Evolutionary conservation across 1,139 yeast species (phyloP).

Genomic region (Pichia inconspicua): DNA sequence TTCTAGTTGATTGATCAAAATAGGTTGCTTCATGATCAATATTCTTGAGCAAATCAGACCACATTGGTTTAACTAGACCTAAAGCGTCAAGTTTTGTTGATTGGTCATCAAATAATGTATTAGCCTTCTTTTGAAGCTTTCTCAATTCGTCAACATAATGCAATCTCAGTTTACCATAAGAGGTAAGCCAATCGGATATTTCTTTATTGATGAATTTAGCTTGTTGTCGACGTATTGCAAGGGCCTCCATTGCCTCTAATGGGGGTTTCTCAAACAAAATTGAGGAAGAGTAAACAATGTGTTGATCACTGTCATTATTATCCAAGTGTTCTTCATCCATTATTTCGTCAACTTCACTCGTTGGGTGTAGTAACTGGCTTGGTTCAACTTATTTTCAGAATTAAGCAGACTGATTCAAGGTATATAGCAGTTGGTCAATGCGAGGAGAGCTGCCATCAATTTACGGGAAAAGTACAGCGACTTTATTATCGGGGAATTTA

Average conservation of each 20-base stretch:
- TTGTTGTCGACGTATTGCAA: slow-evolving; percentile 39
- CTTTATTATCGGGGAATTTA: too few relatives aligned
- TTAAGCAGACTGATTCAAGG: neutral
- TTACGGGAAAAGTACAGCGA: too few relatives aligned
- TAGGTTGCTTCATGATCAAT: slow-evolving; percentile 47
- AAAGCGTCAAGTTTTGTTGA: slow-evolving; percentile 40
- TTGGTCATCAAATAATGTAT: slow-evolving; percentile 29
- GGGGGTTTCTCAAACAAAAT: slow-evolving; percentile 40
- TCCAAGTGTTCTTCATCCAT: neutral
- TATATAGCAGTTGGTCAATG: too few relatives aligned
- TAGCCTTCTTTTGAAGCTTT: slow-evolving; percentile 39
- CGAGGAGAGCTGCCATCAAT: too few relatives aligned
- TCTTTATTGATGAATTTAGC: slow-evolving; percentile 40
- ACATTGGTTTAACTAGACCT: slow-evolving; percentile 49
- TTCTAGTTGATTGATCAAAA: slow-evolving; percentile 44
- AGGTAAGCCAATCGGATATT: slow-evolving; percentile 49
- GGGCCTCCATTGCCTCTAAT: slow-evolving; percentile 40
- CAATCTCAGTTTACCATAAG: slow-evolving; percentile 41
- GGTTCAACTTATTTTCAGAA: neutral
- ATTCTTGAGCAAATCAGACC: slow-evolving; percentile 49
- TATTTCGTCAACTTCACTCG: too few relatives aligned
- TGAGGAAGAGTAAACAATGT: slow-evolving; percentile 34
- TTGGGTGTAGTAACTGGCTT: neutral
- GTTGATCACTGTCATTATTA: slow-evolving; percentile 11
- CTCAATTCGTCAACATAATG: slow-evolving; percentile 45